Percentiles rank a stretch among this genome's conserved stretches.
phyloP scores from a whole-genome alignment of 1,139 yeast genomes.

The Candida sp. region DNA sequence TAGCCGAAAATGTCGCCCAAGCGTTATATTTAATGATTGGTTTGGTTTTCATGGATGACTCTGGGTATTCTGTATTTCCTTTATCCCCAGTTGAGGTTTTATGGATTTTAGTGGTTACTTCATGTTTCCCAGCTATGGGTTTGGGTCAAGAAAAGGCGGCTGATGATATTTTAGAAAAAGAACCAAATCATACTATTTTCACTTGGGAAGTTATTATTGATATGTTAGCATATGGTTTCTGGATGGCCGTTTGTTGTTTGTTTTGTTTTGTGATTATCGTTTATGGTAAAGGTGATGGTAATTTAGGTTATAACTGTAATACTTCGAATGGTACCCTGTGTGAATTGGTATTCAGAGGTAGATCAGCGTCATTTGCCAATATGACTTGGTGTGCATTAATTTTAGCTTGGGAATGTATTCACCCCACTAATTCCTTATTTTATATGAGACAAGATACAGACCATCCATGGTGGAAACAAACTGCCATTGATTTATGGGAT shows the following conservation, averaged over 20 bases:
- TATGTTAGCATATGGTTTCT: constrained; percentile 70
- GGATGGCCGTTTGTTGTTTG: constrained; percentile 75
- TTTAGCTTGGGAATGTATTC: constrained; percentile 89
- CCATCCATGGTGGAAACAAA: constrained; percentile 54
- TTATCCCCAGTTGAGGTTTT: constrained; percentile 76
- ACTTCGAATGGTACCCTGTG: constrained; percentile 32
- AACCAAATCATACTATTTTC: constrained; percentile 65
- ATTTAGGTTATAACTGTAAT: constrained; percentile 68
- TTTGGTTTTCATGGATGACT: constrained; percentile 60
- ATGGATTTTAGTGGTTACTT: constrained; percentile 77
- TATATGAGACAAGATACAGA: constrained; percentile 69
- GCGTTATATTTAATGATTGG: constrained; percentile 72
- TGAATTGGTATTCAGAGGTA: constrained; percentile 66
- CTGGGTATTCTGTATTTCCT: constrained; percentile 68
- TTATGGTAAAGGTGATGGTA: constrained; percentile 64
- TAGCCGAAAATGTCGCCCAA: constrained; percentile 79
- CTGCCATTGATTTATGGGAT: constrained; percentile 63
- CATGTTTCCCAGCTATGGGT: constrained; percentile 89
- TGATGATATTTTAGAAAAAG: constrained; percentile 62
- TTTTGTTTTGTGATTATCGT: constrained; percentile 63
- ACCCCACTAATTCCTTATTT: constrained; percentile 71
- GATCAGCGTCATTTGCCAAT: constrained; percentile 78
- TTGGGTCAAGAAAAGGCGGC: constrained; percentile 69
- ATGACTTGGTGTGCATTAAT: constrained; percentile 91
- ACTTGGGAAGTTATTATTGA: constrained; percentile 71